These are phyloP conservation scores for Kwoniella pini DNA, from an alignment of 768 basidiomycete species.

Conservation along the genomic window DNA sequence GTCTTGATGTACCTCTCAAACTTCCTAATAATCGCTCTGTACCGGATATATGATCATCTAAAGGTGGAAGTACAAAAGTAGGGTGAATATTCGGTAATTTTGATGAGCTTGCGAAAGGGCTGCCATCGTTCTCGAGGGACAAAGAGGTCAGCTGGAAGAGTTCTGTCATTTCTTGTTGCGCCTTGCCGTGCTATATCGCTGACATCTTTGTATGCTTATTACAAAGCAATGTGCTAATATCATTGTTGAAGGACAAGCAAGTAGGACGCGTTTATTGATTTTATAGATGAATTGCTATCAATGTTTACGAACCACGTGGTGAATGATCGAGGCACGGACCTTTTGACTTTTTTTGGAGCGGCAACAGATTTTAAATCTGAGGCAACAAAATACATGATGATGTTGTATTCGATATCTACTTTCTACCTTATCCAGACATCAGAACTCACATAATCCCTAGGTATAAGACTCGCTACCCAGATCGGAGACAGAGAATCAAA, in stretches of 20 bases:
- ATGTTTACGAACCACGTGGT: constrained; percentile 23
- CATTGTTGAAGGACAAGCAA: neutral
- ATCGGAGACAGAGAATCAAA: too few species aligned
- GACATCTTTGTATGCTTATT: neutral
- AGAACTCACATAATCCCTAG: too few species aligned
- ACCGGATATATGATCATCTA: constrained; percentile 33
- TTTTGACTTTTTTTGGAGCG: constrained; percentile 15
- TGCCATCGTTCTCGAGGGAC: neutral
- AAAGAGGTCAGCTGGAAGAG: constrained; percentile 14
- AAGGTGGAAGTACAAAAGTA: constrained; percentile 26
- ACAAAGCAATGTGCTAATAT: too few species aligned
- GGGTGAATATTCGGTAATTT: constrained; percentile 7
- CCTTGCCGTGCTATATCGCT: neutral
- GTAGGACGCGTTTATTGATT: too few species aligned
- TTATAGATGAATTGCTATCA: neutral
- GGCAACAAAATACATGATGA: too few species aligned
- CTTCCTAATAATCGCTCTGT: constrained; percentile 30
- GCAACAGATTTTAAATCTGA: neutral
- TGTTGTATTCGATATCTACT: too few species aligned
- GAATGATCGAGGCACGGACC: neutral
- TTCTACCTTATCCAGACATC: too few species aligned
- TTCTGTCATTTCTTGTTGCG: neutral
- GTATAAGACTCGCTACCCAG: too few species aligned
- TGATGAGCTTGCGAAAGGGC: neutral
- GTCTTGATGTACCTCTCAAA: constrained; percentile 17